A percentile compares a stretch with the other conserved stretches of the same genome.
These are phyloP conservation scores for Clarireedia homoeocarpa DNA, from an alignment of 2,329 filamentous ascomycete species.

Conservation along the genomic window DNA sequence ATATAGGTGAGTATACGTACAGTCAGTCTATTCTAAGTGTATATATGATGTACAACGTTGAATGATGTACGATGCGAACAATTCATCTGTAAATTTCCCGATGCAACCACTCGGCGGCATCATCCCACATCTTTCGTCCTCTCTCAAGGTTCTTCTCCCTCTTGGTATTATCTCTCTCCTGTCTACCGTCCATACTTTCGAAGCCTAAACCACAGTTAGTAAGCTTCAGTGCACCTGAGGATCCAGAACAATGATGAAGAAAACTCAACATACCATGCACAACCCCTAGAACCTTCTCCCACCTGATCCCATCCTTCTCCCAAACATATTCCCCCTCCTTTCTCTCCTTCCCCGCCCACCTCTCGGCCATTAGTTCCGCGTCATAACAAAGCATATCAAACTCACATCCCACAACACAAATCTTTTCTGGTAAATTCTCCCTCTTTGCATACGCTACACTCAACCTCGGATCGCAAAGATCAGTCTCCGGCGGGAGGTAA, in stretches of 20 bases:
- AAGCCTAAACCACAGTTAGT: not conserved
- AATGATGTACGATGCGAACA: too few species aligned
- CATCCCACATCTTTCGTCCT: slow-evolving; percentile 3
- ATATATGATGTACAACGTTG: too few species aligned
- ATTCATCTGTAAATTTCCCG: slow-evolving; percentile 4
- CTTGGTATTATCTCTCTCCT: not conserved
- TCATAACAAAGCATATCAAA: slow-evolving; percentile 22
- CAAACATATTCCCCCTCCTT: not conserved
- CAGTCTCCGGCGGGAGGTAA: slow-evolving; percentile 14
- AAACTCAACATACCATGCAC: slow-evolving; percentile 4
- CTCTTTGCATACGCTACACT: slow-evolving; percentile 13
- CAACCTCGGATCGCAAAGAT: slow-evolving; percentile 18
- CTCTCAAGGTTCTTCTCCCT: not conserved
- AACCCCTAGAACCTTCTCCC: slow-evolving; percentile 5
- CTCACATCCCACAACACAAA: slow-evolving; percentile 18
- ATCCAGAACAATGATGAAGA: not conserved
- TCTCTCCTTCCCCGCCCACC: slow-evolving; percentile 9
- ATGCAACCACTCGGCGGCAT: slow-evolving; percentile 5
- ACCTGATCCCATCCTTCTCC: slow-evolving; percentile 5
- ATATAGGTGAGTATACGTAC: not conserved
- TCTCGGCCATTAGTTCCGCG: slow-evolving; percentile 15
- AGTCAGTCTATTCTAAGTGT: too few species aligned
- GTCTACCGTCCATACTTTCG: not conserved
- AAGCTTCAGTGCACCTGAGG: not conserved
- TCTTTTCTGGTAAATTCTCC: slow-evolving; percentile 12